Evolutionary conservation across 2,329 filamentous ascomycete species (phyloP).

Genomic region (Penicillium brevicompactum): DNA sequence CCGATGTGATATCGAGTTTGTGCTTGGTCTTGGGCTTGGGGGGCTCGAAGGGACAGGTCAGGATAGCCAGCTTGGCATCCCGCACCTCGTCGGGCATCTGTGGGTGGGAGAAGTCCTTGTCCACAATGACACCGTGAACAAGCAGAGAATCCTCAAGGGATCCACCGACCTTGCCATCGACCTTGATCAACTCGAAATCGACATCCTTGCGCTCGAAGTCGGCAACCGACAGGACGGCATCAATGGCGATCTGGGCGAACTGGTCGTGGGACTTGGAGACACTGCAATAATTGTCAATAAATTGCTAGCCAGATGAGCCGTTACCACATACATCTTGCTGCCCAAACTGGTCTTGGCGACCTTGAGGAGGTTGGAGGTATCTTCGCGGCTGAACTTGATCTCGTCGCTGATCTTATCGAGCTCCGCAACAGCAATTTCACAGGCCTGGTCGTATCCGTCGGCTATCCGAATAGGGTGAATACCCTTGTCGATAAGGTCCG

Average conservation of each 20-base stretch:
- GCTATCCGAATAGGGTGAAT: conserved; percentile 99
- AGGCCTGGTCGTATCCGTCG: conserved; percentile 96
- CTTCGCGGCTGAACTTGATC: conserved; percentile 78
- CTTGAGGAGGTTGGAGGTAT: conserved; percentile 85
- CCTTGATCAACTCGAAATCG: conserved; percentile 98
- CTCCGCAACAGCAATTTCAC: conserved; percentile 91
- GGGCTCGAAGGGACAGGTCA: conserved; percentile 97
- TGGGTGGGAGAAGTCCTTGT: conserved; percentile 99
- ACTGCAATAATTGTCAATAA: conserved; percentile 34
- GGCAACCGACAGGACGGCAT: conserved; percentile 93
- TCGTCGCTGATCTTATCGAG: conserved; percentile 91
- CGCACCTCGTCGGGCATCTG: conserved; percentile 96
- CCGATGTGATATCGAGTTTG: conserved; percentile 94
- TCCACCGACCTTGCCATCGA: conserved; percentile 96
- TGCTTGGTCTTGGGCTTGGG: conserved; percentile 99
- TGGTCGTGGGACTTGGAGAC: conserved; percentile 98
- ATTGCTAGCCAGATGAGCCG: neutral
- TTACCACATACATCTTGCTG: conserved; percentile 74
- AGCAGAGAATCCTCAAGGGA: conserved; percentile 89
- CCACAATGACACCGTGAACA: conserved; percentile 96
- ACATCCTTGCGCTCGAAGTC: conserved; percentile 96
- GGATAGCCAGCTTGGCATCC: conserved; percentile 95
- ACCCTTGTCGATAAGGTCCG: conserved; percentile 98
- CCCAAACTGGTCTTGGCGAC: conserved; percentile 94
- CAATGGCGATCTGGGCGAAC: conserved; percentile 95